Conservation (phyloP, 345 rosid species). For the Triadica sebifera region DNA sequence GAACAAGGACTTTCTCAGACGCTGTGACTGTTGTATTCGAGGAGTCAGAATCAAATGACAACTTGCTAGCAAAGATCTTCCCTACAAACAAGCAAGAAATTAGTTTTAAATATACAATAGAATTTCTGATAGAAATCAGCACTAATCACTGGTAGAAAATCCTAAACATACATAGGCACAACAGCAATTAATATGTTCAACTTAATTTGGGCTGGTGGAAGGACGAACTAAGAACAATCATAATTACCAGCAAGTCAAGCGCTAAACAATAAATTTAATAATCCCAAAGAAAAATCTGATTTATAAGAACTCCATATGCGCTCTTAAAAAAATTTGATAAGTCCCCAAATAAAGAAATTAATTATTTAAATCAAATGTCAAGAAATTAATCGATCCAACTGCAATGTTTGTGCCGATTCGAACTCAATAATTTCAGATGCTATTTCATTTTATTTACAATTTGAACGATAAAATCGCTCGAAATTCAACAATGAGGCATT, state of each 20-base stretch:
- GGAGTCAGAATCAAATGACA: constrained; percentile 62
- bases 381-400: neutral
- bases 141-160: neutral
- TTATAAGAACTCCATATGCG: too few species aligned
- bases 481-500: neutral
- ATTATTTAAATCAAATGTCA: neutral
- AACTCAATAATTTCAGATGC: too few species aligned
- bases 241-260: neutral
- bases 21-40: constrained; percentile 50
- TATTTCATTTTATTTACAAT: neutral
- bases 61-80: constrained; percentile 60
- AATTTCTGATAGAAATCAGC: neutral
- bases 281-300: too few species aligned
- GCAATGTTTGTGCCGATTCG: neutral
- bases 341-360: neutral
- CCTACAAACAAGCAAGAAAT: constrained; percentile 58
- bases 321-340: neutral
- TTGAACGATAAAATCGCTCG: neutral
- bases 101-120: constrained; percentile 16
- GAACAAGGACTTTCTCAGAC: constrained; percentile 67
- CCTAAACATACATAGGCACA: neutral
- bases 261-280: too few species aligned
- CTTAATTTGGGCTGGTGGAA: neutral
- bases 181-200: neutral
- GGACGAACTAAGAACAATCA: neutral